These are phyloP conservation scores for Nematodospora valgi DNA, from an alignment of 805 yeast genomes.

Conservation along the genomic window DNA sequence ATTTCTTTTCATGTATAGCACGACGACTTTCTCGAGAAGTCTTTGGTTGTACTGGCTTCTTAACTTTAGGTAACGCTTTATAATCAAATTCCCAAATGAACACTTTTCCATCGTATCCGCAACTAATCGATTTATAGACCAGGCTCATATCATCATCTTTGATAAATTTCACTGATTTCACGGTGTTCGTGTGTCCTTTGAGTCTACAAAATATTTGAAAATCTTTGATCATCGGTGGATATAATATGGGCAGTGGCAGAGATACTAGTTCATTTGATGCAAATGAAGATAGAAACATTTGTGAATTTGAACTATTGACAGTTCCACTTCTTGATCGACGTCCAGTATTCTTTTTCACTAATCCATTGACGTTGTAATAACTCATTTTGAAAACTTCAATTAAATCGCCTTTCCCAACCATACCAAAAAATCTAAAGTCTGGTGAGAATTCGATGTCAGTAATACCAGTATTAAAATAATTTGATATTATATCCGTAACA, in stretches of 20 bases:
- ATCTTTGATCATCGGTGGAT: constrained; percentile 37
- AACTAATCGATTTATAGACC: constrained; percentile 32
- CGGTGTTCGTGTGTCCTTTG: constrained; percentile 39
- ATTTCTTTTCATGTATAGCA: constrained; percentile 7
- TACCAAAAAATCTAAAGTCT: constrained; percentile 44
- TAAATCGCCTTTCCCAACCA: constrained; percentile 55
- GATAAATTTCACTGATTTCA: constrained; percentile 27
- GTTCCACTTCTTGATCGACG: constrained; percentile 41
- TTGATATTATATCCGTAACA: constrained; percentile 52
- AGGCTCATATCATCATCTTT: constrained; percentile 16
- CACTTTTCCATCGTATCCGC: constrained; percentile 39
- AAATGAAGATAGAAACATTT: neutral
- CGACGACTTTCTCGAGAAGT: neutral
- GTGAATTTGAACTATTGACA: constrained; percentile 24
- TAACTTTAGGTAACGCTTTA: constrained; percentile 37
- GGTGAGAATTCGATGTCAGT: constrained; percentile 45
- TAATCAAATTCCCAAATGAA: constrained; percentile 45
- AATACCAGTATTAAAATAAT: constrained; percentile 64
- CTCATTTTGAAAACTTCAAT: constrained; percentile 39
- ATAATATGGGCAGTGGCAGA: too few relatives aligned
- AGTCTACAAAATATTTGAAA: constrained; percentile 33
- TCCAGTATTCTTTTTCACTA: constrained; percentile 22
- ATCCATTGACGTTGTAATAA: constrained; percentile 38
- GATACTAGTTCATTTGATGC: neutral
- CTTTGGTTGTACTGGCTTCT: constrained; percentile 11